Conservation (phyloP, 2,329 filamentous ascomycete species). For the Nannizziopsis barbatae region DNA sequence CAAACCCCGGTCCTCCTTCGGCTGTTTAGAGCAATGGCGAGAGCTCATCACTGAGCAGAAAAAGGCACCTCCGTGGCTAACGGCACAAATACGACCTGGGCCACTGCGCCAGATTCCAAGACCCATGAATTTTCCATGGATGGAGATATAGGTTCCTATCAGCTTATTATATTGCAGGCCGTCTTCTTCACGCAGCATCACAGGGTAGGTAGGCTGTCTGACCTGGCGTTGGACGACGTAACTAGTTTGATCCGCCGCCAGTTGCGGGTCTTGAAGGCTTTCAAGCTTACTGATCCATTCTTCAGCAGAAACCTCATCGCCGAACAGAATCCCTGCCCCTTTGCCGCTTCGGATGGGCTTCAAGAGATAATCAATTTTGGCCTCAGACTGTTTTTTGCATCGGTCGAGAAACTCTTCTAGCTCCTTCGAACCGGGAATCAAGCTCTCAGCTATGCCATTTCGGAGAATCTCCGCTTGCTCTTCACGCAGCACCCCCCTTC, state of each 20-base stretch:
- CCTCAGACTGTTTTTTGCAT: background rate
- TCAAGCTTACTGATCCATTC: constrained; percentile 20
- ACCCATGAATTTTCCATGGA: constrained; percentile 20
- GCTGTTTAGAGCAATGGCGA: background rate
- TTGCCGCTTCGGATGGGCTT: constrained; percentile 21
- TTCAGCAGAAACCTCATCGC: constrained; percentile 15
- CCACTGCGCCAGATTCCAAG: constrained; percentile 22
- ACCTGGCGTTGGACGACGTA: constrained; percentile 20
- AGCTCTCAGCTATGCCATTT: constrained; percentile 18
- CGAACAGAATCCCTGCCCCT: constrained; percentile 21
- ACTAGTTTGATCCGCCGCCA: constrained; percentile 6
- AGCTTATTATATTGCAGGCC: constrained; percentile 14
- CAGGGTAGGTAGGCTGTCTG: constrained; percentile 17
- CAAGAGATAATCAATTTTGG: constrained; percentile 20
- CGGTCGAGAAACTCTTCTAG: constrained; percentile 15
- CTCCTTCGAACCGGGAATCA: constrained; percentile 21
- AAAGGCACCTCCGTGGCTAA: constrained; percentile 16
- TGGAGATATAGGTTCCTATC: constrained; percentile 22
- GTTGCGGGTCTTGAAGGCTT: constrained; percentile 10
- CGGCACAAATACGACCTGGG: constrained; percentile 17
- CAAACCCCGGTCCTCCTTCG: background rate
- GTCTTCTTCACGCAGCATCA: constrained; percentile 15
- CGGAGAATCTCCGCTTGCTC: constrained; percentile 17
- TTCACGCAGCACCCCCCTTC: constrained; percentile 13
- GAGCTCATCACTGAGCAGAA: constrained; percentile 6